These are phyloP conservation scores for Penicillium manginii DNA, from an alignment of 495 filamentous ascomycete genomes.

Conservation along the genomic window DNA sequence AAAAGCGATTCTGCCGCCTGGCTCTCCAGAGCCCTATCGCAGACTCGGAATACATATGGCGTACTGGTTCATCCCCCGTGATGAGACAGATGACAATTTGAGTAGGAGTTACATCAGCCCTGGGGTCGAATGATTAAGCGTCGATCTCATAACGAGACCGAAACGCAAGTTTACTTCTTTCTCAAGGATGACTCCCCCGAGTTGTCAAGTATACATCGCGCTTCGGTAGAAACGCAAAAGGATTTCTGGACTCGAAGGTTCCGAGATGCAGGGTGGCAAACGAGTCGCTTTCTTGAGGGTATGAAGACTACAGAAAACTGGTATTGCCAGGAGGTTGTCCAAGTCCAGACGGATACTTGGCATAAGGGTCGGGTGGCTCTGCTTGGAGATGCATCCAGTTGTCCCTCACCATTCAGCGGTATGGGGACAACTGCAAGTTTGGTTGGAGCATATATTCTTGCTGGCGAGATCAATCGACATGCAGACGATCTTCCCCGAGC, in stretches of 20 bases:
- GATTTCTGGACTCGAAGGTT: slow-evolving; percentile 35
- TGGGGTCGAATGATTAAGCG: slow-evolving; percentile 31
- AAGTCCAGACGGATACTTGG: slow-evolving; percentile 49
- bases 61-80: slow-evolving; percentile 48
- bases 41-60: slow-evolving; percentile 37
- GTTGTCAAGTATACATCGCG: slow-evolving; percentile 18
- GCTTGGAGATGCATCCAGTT: slow-evolving; percentile 60
- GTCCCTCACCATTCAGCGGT: slow-evolving; percentile 50
- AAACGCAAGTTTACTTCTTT: slow-evolving; percentile 30
- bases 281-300: slow-evolving; percentile 43
- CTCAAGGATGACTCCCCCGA: slow-evolving; percentile 24
- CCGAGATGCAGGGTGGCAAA: slow-evolving; percentile 48
- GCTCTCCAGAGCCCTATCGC: slow-evolving; percentile 22
- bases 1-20: slow-evolving; percentile 32
- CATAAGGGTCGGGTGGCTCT: slow-evolving; percentile 52
- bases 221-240: slow-evolving; percentile 29
- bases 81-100: slow-evolving; percentile 33
- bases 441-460: slow-evolving; percentile 57
- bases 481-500: slow-evolving; percentile 27
- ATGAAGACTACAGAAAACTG: slow-evolving; percentile 51
- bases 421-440: slow-evolving; percentile 53
- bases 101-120: slow-evolving; percentile 20
- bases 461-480: slow-evolving; percentile 49
- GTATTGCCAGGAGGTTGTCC: slow-evolving; percentile 46
- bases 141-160: slow-evolving; percentile 24